These are phyloP conservation scores for Boletellus ananiceps DNA, from an alignment of 768 basidiomycete species.

Conservation along the genomic window DNA sequence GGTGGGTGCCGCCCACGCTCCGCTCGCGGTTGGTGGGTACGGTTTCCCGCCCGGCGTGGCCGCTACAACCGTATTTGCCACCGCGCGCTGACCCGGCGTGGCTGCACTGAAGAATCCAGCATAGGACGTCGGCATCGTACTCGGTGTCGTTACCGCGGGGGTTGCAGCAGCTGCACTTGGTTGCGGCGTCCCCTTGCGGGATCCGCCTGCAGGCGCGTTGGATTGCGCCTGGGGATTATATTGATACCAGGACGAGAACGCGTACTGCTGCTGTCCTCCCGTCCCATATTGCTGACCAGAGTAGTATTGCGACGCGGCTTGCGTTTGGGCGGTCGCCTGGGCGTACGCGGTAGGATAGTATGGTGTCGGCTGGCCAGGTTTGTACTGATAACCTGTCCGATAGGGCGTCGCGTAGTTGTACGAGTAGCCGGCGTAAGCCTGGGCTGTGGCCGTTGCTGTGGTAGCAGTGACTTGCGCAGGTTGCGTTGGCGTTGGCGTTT, in stretches of 20 bases:
- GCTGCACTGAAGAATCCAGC: conserved; percentile 37
- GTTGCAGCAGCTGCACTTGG: conserved; percentile 28
- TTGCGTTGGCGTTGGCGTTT: conserved; percentile 32
- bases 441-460: conserved; percentile 23
- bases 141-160: conserved; percentile 22
- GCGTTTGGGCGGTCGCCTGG: conserved; percentile 23
- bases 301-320: conserved; percentile 33
- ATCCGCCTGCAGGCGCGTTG: conserved; percentile 22
- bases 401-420: conserved; percentile 35
- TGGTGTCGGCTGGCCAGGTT: conserved; percentile 33
- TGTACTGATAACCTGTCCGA: conserved; percentile 35
- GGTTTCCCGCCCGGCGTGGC: conserved; percentile 25
- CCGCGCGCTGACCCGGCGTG: conserved; percentile 43
- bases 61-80: conserved; percentile 50
- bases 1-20: conserved; percentile 25
- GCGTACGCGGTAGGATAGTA: conserved; percentile 31
- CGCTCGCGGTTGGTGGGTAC: conserved; percentile 26
- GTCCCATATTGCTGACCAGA: conserved; percentile 33
- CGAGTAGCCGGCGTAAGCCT: conserved; percentile 32
- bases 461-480: conserved; percentile 22
- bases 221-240: conserved; percentile 34
- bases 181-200: conserved; percentile 45
- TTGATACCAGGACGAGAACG: conserved; percentile 42
- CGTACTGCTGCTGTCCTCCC: conserved; percentile 38
- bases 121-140: conserved; percentile 35